phyloP scores from a whole-genome alignment of 2,329 filamentous ascomycete genomes.

The Neofusicoccum cordaticola region DNA sequence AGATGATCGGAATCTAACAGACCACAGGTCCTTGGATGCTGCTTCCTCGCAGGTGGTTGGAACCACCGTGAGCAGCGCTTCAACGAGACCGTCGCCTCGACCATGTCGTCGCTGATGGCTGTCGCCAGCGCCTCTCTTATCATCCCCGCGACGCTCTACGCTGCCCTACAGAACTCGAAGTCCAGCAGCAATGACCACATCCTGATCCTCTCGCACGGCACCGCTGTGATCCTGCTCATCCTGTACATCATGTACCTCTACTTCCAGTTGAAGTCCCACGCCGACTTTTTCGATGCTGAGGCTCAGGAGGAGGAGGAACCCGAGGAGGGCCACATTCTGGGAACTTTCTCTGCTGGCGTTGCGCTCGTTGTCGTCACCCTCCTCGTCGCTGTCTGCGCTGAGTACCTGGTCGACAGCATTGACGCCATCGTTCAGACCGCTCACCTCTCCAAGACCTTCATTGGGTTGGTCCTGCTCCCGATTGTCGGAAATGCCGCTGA shows the following conservation, averaged over 20 bases:
- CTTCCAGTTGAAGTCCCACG: slow-evolving; percentile 54
- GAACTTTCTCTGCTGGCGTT: slow-evolving; percentile 44
- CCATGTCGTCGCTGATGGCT: slow-evolving; percentile 63
- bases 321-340: slow-evolving; percentile 42
- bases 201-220: slow-evolving; percentile 52
- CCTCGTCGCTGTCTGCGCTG: slow-evolving; percentile 51
- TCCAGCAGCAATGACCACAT: slow-evolving; percentile 43
- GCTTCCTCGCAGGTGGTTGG: slow-evolving; percentile 51
- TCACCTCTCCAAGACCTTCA: slow-evolving; percentile 55
- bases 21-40: slow-evolving; percentile 48
- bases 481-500: slow-evolving; percentile 59
- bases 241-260: slow-evolving; percentile 55
- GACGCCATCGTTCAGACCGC: slow-evolving; percentile 52
- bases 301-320: slow-evolving; percentile 31
- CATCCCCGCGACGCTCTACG: slow-evolving; percentile 54
- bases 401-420: slow-evolving; percentile 55
- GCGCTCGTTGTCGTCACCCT: slow-evolving; percentile 49
- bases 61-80: slow-evolving; percentile 52
- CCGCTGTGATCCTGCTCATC: slow-evolving; percentile 52
- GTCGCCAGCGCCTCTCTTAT: slow-evolving; percentile 54
- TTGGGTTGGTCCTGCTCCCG: slow-evolving; percentile 55
- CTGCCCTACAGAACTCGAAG: slow-evolving; percentile 41
- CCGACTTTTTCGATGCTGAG: slow-evolving; percentile 41
- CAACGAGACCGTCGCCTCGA: slow-evolving; percentile 73
- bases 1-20: slow-evolving; percentile 61